phyloP scores from a whole-genome alignment of 2,329 filamentous ascomycete genomes.

The Penicillium hesseltinei region DNA sequence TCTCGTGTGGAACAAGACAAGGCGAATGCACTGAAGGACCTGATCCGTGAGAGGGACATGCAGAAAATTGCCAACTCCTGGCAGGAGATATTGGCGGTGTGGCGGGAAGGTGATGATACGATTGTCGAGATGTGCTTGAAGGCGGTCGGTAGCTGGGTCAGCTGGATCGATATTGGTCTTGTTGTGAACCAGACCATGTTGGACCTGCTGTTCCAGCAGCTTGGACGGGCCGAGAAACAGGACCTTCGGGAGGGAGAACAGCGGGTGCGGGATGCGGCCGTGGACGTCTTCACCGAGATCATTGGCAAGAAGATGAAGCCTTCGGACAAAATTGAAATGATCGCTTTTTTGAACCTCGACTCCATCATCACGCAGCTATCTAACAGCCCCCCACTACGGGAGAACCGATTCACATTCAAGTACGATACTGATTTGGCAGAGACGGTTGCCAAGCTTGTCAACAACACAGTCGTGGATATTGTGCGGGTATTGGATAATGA shows the following conservation, averaged over 20 bases:
- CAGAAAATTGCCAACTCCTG: slow-evolving; percentile 84
- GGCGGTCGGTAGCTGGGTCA: slow-evolving; percentile 95
- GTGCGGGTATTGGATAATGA: slow-evolving; percentile 80
- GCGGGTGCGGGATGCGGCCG: slow-evolving; percentile 82
- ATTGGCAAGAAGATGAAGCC: slow-evolving; percentile 97
- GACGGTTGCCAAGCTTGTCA: slow-evolving; percentile 91
- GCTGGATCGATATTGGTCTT: slow-evolving; percentile 95
- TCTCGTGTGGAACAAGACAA: slow-evolving; percentile 76
- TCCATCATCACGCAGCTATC: slow-evolving; percentile 84
- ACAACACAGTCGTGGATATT: slow-evolving; percentile 82
- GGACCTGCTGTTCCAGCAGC: slow-evolving; percentile 77
- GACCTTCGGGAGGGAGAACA: slow-evolving; percentile 68
- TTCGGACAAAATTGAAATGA: slow-evolving; percentile 89
- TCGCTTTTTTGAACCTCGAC: slow-evolving; percentile 82
- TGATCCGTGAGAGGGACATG: slow-evolving; percentile 82
- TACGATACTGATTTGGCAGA: slow-evolving; percentile 97
- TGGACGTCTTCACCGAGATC: slow-evolving; percentile 93
- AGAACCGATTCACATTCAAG: slow-evolving; percentile 73
- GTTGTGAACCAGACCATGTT: slow-evolving; percentile 90
- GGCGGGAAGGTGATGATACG: slow-evolving; percentile 65
- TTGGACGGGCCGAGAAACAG: slow-evolving; percentile 68
- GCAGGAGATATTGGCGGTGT: slow-evolving; percentile 83
- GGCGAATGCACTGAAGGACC: slow-evolving; percentile 86
- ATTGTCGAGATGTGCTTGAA: slow-evolving; percentile 86
- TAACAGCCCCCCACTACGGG: slow-evolving; percentile 73